Evolutionary conservation across 2,329 filamentous ascomycete genomes (phyloP).

Genomic region (Penicillium sclerotigenum): DNA sequence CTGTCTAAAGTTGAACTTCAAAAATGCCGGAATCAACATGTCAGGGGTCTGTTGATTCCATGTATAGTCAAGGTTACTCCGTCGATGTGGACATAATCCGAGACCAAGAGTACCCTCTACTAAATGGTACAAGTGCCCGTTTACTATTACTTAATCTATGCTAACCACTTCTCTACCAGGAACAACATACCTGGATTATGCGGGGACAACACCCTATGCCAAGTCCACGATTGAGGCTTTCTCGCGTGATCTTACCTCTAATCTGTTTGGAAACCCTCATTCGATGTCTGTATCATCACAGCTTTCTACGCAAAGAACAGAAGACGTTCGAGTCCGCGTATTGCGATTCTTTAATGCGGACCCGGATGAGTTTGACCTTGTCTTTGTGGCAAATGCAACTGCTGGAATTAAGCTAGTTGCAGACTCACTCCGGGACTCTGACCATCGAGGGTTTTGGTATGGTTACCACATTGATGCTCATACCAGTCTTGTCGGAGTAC

Average conservation of each 20-base stretch:
- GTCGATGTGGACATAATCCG: conserved; percentile 49
- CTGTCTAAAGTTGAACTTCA: not conserved
- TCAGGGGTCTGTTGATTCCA: not conserved
- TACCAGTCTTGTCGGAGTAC: conserved; percentile 78
- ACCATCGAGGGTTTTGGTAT: conserved; percentile 69
- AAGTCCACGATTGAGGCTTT: conserved; percentile 79
- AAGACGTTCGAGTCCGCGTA: conserved; percentile 68
- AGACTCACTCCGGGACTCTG: conserved; percentile 68
- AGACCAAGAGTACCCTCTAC: conserved; percentile 46
- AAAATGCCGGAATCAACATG: not conserved
- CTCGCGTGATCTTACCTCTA: conserved; percentile 71
- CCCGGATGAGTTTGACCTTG: conserved; percentile 75
- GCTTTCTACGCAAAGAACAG: conserved; percentile 68
- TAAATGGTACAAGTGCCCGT: conserved; percentile 33
- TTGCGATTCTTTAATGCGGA: conserved; percentile 78
- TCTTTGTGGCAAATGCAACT: conserved; percentile 91
- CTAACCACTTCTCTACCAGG: conserved; percentile 46
- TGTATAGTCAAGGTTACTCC: conserved; percentile 38
- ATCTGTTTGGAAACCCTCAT: conserved; percentile 87
- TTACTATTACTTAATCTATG: not conserved
- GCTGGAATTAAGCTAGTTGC: conserved; percentile 83
- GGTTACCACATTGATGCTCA: conserved; percentile 81
- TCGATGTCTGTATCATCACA: conserved; percentile 81
- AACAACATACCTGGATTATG: conserved; percentile 85
- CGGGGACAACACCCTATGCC: conserved; percentile 80